Conservation (phyloP, 805 yeast genomes). For the Vanderwaltozyma tropicalis region DNA sequence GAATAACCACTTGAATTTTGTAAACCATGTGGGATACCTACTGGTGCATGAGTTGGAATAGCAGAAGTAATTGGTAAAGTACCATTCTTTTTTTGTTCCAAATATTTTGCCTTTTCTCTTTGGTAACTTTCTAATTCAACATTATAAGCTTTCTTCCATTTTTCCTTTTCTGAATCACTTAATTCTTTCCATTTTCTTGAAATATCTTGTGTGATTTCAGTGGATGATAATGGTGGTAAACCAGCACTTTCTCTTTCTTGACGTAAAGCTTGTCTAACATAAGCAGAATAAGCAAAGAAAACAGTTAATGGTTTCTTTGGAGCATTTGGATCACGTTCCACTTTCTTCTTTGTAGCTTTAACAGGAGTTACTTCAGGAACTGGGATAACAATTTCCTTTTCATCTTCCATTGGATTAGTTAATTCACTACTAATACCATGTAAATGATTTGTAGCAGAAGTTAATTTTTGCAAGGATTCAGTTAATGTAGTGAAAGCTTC, state of each 20-base stretch:
- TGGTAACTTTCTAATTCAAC: slow-evolving; percentile 38
- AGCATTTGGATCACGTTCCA: slow-evolving; percentile 79
- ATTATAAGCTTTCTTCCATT: slow-evolving; percentile 53
- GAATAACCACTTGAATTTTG: slow-evolving; percentile 17
- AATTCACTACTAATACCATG: slow-evolving; percentile 22
- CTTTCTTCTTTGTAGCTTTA: slow-evolving; percentile 33
- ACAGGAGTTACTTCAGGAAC: slow-evolving; percentile 6
- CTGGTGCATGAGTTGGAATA: slow-evolving; percentile 32
- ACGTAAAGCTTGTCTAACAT: slow-evolving; percentile 58
- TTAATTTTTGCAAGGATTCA: slow-evolving; percentile 32
- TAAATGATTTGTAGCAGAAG: slow-evolving; percentile 29
- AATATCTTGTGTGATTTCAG: slow-evolving; percentile 70
- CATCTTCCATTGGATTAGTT: slow-evolving; percentile 28
- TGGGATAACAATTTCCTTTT: slow-evolving; percentile 14
- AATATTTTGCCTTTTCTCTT: slow-evolving; percentile 35
- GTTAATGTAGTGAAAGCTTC: slow-evolving; percentile 37
- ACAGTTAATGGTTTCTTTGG: slow-evolving; percentile 92
- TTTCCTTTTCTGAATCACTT: slow-evolving; percentile 56
- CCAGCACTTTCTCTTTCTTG: slow-evolving; percentile 54
- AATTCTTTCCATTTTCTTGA: slow-evolving; percentile 71
- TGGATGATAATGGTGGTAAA: slow-evolving; percentile 54
- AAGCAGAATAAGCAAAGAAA: slow-evolving; percentile 68
- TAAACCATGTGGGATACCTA: slow-evolving; percentile 31
- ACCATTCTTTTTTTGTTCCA: slow-evolving; percentile 37
- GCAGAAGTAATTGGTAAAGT: slow-evolving; percentile 14